phyloP scores from a whole-genome alignment of 164 flowering plant species.

The Sedum album region DNA sequence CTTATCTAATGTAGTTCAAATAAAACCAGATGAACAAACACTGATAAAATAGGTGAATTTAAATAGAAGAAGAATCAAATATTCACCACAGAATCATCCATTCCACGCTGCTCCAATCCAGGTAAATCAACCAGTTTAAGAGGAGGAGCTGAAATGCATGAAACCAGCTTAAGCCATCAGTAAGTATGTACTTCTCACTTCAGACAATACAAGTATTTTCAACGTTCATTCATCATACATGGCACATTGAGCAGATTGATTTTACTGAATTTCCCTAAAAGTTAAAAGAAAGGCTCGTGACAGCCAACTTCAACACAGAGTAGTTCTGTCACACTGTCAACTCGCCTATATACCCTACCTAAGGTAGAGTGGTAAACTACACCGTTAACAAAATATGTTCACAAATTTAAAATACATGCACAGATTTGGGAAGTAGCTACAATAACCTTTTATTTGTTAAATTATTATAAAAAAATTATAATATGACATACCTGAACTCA shows the following conservation, averaged over 20 bases:
- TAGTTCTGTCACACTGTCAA: not conserved
- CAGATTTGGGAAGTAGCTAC: not conserved
- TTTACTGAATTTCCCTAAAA: not conserved
- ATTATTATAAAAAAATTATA: not conserved
- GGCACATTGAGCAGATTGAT: no score
- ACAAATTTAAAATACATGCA: not conserved
- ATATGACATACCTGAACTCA: slow-evolving; percentile 43
- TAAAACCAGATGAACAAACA: not conserved
- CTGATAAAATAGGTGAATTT: not conserved
- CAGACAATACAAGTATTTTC: no score
- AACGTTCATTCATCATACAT: no score
- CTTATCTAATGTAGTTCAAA: slow-evolving; percentile 26
- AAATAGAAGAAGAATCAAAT: not conserved
- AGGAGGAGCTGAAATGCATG: slow-evolving; percentile 49
- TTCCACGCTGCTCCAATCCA: slow-evolving; percentile 63
- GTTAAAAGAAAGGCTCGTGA: not conserved
- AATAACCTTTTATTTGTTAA: no score
- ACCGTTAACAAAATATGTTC: not conserved
- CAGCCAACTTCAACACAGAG: not conserved
- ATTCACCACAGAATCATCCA: slow-evolving; percentile 64
- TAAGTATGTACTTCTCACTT: not conserved
- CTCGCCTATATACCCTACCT: not conserved
- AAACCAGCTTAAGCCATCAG: not conserved
- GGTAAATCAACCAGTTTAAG: slow-evolving; percentile 70
- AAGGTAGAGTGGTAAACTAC: no score